Evolutionary conservation across 2,329 filamentous ascomycete species (phyloP).

Genomic region (Fusarium sp.): DNA sequence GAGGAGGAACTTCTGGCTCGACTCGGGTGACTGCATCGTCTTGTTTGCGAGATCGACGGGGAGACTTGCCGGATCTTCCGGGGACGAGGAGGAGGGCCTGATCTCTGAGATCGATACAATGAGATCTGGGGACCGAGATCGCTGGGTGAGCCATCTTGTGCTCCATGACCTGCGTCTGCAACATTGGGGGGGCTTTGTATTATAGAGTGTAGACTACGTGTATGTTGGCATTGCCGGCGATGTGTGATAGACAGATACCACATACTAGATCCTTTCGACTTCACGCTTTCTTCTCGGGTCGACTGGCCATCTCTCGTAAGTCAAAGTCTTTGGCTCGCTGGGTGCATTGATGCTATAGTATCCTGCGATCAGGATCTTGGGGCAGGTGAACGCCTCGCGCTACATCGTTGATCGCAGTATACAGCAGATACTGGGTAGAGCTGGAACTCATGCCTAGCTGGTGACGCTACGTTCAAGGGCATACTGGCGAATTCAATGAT

Average conservation of each 20-base stretch:
- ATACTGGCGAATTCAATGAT: background rate
- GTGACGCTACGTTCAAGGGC: background rate
- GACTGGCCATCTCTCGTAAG: background rate
- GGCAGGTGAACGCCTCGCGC: background rate
- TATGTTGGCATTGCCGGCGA: background rate
- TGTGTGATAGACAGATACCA: background rate
- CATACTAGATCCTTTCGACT: background rate
- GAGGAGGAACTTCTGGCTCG: slow-evolving; percentile 19
- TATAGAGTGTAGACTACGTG: slow-evolving; percentile 11
- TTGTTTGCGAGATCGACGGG: slow-evolving; percentile 29
- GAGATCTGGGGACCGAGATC: slow-evolving; percentile 1
- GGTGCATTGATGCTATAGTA: background rate
- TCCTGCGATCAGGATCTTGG: background rate
- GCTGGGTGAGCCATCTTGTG: slow-evolving; percentile 3
- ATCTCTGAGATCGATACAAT: slow-evolving; percentile 11
- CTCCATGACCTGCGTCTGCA: slow-evolving; percentile 1
- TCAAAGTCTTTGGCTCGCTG: background rate
- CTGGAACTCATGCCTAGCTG: background rate
- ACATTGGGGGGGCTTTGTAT: background rate
- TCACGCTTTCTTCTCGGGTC: background rate
- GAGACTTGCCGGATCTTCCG: slow-evolving; percentile 37
- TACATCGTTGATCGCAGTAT: background rate
- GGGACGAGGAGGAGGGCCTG: slow-evolving; percentile 21
- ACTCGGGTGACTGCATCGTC: slow-evolving; percentile 25
- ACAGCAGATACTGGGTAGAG: background rate